Conservation (phyloP, 2,329 filamentous ascomycete genomes). For the Pezizomycotina sp. region DNA sequence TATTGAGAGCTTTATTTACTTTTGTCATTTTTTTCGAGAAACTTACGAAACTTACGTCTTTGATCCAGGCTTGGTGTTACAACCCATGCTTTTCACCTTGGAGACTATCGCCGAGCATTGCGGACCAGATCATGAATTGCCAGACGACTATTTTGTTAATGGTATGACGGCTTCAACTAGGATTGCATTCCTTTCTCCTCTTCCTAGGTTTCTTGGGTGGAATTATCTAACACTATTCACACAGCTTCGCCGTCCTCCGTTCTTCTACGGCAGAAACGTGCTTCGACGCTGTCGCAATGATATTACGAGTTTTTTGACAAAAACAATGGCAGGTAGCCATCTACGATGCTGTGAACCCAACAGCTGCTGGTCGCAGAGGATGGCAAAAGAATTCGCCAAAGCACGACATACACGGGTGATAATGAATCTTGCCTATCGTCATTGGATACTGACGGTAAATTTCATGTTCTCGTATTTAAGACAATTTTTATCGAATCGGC, state of each 20-base stretch:
- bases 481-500: slow-evolving; percentile 94
- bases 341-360: slow-evolving; percentile 93
- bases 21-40: neutral
- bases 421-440: neutral
- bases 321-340: slow-evolving; percentile 98
- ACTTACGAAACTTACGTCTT: slow-evolving; percentile 3
- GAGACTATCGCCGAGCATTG: slow-evolving; percentile 86
- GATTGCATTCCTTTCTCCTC: slow-evolving; percentile 14
- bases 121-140: slow-evolving; percentile 65
- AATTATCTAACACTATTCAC: slow-evolving; percentile 13
- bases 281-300: slow-evolving; percentile 94
- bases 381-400: slow-evolving; percentile 95
- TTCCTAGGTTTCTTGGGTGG: too few relatives aligned
- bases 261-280: slow-evolving; percentile 89
- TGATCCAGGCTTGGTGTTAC: slow-evolving; percentile 71
- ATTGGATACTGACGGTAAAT: slow-evolving; percentile 2
- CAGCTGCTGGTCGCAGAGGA: slow-evolving; percentile 61
- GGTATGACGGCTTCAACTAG: slow-evolving; percentile 30
- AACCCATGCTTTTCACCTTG: slow-evolving; percentile 91
- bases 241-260: slow-evolving; percentile 68
- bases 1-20: neutral
- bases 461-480: slow-evolving; percentile 32
- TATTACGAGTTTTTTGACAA: slow-evolving; percentile 94
- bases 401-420: slow-evolving; percentile 67
- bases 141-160: slow-evolving; percentile 91